A percentile compares a stretch with the other conserved stretches of the same genome.
Conservation (phyloP, 2,329 filamentous ascomycete genomes). For the Monosporascus sp. region DNA sequence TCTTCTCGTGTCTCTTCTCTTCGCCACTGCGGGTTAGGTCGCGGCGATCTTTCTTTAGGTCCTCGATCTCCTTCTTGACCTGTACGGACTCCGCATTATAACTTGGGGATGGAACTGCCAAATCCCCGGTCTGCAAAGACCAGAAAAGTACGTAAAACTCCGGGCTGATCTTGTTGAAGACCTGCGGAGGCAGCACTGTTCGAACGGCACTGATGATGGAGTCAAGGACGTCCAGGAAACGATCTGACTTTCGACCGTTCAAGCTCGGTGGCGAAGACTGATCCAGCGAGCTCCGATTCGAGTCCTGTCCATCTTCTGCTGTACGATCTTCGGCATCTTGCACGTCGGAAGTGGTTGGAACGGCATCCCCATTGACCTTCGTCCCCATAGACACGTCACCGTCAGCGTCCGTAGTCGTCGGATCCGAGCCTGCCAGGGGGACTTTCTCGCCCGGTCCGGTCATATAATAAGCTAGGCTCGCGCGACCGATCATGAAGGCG, state of each 20-base stretch:
- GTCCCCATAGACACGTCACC: conserved; percentile 53
- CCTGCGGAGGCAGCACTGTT: conserved; percentile 52
- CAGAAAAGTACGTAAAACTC: conserved; percentile 90
- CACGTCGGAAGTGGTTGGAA: conserved; percentile 7
- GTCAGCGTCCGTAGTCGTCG: conserved; percentile 40
- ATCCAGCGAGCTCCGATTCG: conserved; percentile 14
- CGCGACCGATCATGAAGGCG: conserved; percentile 78
- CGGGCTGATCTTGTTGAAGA: conserved; percentile 66
- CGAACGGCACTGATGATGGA: conserved; percentile 67
- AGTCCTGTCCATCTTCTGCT: conserved; percentile 23
- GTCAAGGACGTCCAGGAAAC: conserved; percentile 66
- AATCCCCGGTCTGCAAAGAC: conserved; percentile 78
- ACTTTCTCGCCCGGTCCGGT: conserved; percentile 32
- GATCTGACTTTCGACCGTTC: conserved; percentile 35
- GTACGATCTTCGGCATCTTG: conserved; percentile 25
- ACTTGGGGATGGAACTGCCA: conserved; percentile 68
- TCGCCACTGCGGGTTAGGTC: conserved; percentile 65
- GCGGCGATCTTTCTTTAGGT: conserved; percentile 64
- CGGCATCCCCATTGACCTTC: conserved; percentile 21
- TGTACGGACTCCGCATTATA: conserved; percentile 73
- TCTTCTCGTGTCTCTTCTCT: conserved; percentile 63
- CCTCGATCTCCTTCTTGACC: conserved; percentile 60
- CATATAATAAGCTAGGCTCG: conserved; percentile 66
- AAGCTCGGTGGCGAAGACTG: conserved; percentile 19
- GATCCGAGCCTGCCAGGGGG: conserved; percentile 17